Evolutionary conservation across 768 basidiomycete species (phyloP), one percentile per base, ranked within the genome.

Genomic region (Tephrocybe sp.): DNA sequence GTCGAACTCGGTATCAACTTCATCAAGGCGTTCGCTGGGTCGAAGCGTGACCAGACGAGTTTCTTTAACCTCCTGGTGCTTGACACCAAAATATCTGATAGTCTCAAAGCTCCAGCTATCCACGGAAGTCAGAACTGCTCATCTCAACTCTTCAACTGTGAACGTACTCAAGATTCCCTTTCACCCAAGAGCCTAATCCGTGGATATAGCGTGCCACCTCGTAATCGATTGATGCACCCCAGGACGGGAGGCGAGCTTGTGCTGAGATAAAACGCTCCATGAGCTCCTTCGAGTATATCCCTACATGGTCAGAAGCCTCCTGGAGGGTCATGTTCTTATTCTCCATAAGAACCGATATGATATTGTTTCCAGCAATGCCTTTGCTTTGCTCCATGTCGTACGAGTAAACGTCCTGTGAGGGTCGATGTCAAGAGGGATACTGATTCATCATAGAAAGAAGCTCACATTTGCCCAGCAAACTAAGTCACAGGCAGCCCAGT

Each of bases 381-480:
- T 78, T 78, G 43, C 79, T 75, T 57, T 85, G 82, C 57, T 89
- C 86, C 77, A 84, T 81, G 63, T 85, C 80, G 65, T 87, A 88
- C 7, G 83, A 86, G 59, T 85, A 86, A 13, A 87, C 65, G 52
- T 88, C 84, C 85, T 86, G n/a, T n/a, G n/a, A n/a, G n/a, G n/a
- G n/a, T n/a, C n/a, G n/a, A n/a, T n/a, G n/a, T n/a, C n/a, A n/a
- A n/a, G n/a, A n/a, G n/a, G n/a, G n/a, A n/a, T n/a, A n/a, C n/a
- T n/a, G n/a, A n/a, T n/a, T n/a, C n/a, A n/a, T n/a, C n/a, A n/a
- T n/a, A n/a, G n/a, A n/a, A n/a, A n/a, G n/a, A n/a, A n/a, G n/a
- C 79, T 64, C 52, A 87, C 86, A 63, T 89, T 88, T 18, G 85
- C 69, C 84, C 80, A 87, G 64, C 79, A 82, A 45, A 88, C 78